phyloP scores from a whole-genome alignment of 331 rosid species.

The Acacia concinna region DNA sequence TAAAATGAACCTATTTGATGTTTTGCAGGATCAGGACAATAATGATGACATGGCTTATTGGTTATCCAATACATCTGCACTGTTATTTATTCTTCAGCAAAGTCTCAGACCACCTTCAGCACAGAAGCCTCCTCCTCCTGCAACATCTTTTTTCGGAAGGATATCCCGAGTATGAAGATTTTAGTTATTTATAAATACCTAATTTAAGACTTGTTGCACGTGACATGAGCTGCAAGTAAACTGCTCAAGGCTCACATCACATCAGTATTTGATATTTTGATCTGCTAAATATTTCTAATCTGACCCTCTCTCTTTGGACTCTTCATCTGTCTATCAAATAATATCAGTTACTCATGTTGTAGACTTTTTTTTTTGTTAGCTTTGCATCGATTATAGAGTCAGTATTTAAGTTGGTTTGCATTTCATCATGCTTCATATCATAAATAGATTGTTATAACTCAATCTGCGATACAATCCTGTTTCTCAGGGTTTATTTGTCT shows the following conservation, averaged over 20 bases:
- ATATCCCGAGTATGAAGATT: constrained; percentile 63
- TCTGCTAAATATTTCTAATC: neutral
- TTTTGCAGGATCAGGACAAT: constrained; percentile 76
- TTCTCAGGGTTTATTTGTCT: constrained; percentile 9
- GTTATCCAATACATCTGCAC: constrained; percentile 80
- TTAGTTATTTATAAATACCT: constrained; percentile 14
- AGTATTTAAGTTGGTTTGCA: neutral
- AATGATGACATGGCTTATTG: constrained; percentile 79
- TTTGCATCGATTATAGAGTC: neutral
- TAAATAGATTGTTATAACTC: neutral
- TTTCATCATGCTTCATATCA: neutral
- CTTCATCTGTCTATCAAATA: neutral
- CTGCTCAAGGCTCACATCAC: constrained; percentile 5
- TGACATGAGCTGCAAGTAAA: constrained; percentile 20
- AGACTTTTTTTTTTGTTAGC: neutral
- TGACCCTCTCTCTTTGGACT: neutral
- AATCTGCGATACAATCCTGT: constrained; percentile 19
- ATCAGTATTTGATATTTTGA: neutral
- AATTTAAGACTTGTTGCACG: neutral
- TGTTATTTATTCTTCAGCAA: constrained; percentile 78
- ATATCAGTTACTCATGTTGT: neutral
- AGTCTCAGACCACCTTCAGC: constrained; percentile 66
- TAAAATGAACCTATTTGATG: constrained; percentile 14
- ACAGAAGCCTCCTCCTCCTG: constrained; percentile 76
- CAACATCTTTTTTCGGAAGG: constrained; percentile 74